Evolutionary conservation across 495 filamentous ascomycete genomes (phyloP).

Genomic region (Neurospora tetrasperma): DNA sequence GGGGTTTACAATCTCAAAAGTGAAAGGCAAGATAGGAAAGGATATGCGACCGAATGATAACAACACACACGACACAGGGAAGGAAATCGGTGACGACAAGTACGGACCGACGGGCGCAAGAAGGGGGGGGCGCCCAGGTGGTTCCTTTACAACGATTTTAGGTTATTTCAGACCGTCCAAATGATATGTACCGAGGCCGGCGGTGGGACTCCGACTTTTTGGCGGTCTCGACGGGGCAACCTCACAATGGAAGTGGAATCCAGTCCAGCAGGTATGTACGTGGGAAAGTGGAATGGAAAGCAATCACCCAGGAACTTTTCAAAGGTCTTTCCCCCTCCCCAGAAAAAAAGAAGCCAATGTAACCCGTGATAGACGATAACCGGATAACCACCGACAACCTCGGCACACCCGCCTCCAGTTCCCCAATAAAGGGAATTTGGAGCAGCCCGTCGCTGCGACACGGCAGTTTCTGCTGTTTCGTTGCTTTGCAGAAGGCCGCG

Average conservation of each 20-base stretch:
- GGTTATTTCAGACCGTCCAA: background rate
- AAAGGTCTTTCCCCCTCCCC: background rate
- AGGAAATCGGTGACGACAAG: background rate
- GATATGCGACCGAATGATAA: background rate
- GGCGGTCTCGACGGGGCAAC: background rate
- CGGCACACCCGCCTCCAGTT: constrained; percentile 9
- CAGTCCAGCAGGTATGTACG: background rate
- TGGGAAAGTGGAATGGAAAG: background rate
- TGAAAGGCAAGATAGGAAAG: background rate
- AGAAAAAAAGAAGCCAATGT: background rate
- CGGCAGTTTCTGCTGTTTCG: constrained; percentile 1
- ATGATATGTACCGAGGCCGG: background rate
- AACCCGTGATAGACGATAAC: constrained; percentile 8
- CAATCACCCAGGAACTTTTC: background rate
- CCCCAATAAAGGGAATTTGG: background rate
- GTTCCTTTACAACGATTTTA: background rate
- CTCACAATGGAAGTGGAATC: background rate
- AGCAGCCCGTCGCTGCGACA: background rate
- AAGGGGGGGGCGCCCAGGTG: background rate
- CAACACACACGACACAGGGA: background rate
- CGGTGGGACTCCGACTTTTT: background rate
- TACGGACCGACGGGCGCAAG: background rate
- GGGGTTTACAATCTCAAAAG: background rate
- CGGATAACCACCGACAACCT: constrained; percentile 11
- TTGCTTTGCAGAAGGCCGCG: background rate